Evolutionary conservation across 2,329 filamentous ascomycete genomes (phyloP), one percentile per base, ranked within the genome.

Genomic region (Xylariaceae sp.): DNA sequence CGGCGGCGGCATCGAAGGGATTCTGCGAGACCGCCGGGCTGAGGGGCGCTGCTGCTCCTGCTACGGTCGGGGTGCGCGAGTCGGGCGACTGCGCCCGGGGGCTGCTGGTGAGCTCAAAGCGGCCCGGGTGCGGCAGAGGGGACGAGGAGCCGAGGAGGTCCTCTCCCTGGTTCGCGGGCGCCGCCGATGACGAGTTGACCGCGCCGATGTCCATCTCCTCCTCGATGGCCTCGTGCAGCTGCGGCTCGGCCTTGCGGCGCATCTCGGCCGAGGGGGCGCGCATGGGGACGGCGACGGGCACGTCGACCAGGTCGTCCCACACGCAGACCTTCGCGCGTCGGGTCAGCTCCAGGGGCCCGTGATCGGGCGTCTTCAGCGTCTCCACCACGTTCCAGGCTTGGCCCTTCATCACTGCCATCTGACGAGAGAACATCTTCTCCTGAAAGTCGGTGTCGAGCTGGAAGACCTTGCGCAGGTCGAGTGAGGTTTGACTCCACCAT

Each of bases 361-460:
- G 90, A 52, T 96, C 92, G 1, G 77, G 70, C 13, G 84, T 84
- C 58, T 98, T 98, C 40, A 98, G 71, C 1, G 92, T 95, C 64
- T 98, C 92, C 4, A 98, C 92, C 0, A 98, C 92, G 55, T 98
- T 98, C 88, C 92, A 98, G 1, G 92, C 92, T 56, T 98, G 92
- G 9, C 92, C 92, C 61, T 98, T 98, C 87, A 98, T 94, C 38
- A 98, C 92, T 1, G 92, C 90, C 41, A 98, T 93, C 55, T 98
- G 92, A 46, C 86, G 80, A n/a, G 87, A 87, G 62, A 94, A 98
- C 92, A 98, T 98, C 60, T 86, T 83, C 63, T 98, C 92, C 57
- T 96, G 87, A 59, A 98, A 98, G 60, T 98, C 92, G 3, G 82
- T 79, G 58, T 98, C 92, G 55, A 93, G 77, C 45, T 86, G 81